Base-by-base conservation (phyloP, 2,329 filamentous ascomycete species). In the Talaromyces rugulosus region DNA sequence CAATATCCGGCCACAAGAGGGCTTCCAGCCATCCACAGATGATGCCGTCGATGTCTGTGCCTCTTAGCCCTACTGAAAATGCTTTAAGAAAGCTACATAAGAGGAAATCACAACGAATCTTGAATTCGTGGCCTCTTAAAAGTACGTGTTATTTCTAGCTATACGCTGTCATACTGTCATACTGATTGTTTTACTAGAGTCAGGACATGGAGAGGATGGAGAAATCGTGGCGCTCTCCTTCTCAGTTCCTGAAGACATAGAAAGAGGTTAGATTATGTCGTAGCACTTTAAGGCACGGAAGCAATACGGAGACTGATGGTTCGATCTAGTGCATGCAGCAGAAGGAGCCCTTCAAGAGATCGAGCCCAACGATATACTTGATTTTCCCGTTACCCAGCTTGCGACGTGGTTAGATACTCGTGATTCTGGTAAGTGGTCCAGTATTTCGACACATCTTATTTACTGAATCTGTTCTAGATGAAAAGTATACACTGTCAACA, bases 221-320 rank as follows among this genome's bases (percentile, higher is more conserved):
- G 71, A 73, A 59, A 52, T 73, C 4, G 59, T 73, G 11, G 71
- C 71, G 0, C 66, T 73, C 36, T 69, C 70, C 31, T 73, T 73
- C 65, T 65, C 70, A 27, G 67, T 68, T 8, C 27, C 70, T 16
- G 71, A 72, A 61, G 70, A 73, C 44, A 47, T 73, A 33, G 71
- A 73, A 62, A 63, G 65, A 66, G 69, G 71, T 70, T 57, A 51
- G 59, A 55, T n/a, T 3, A 58, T 52, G 8, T 31, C 52, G n/a
- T 14, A 7, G 27, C 14, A 14, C 6, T 27, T 59, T n/a, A 4
- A 40, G 16, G 8, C 5, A 23, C 5, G 5, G 18, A 8, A 31
- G 16, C 11, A 4, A 4, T 7, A 5, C 2, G 4, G 9, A 2
- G 27, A 40, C 58, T 69, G 53, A 70, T 36, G 6, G 42, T 14